Conservation (phyloP, 768 basidiomycete species). For the Tricholoma sp. region DNA sequence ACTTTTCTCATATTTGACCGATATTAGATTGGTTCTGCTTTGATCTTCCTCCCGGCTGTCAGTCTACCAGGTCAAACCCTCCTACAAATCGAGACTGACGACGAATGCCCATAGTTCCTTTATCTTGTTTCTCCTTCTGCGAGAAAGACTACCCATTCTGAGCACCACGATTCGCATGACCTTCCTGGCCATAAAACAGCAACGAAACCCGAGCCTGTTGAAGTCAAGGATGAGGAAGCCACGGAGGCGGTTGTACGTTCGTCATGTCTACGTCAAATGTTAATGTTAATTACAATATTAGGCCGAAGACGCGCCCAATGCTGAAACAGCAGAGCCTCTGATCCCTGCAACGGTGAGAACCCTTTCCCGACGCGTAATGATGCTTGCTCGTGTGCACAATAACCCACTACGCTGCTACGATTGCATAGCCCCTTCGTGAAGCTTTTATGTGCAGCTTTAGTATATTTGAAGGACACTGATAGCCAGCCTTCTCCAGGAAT, state of each 20-base stretch:
- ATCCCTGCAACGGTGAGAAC: background rate
- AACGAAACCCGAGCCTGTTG: conserved; percentile 13
- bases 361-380: background rate
- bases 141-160: conserved; percentile 25
- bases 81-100: conserved; percentile 1
- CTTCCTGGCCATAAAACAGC: conserved; percentile 20
- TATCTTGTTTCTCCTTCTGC: conserved; percentile 38
- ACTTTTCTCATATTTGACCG: conserved; percentile 1
- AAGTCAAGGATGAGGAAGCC: conserved; percentile 37
- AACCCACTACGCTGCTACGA: background rate
- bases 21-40: conserved; percentile 33
- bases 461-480: background rate
- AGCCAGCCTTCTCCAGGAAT: background rate
- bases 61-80: conserved; percentile 13
- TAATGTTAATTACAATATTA: background rate
- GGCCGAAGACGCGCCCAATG: conserved; percentile 13
- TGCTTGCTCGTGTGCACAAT: background rate
- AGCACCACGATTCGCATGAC: conserved; percentile 33
- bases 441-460: background rate
- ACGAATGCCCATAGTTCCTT: conserved; percentile 25
- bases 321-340: conserved; percentile 3
- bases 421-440: background rate
- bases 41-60: conserved; percentile 38
- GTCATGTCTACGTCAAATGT: conserved; percentile 7
- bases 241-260: conserved; percentile 31